phyloP scores from a whole-genome alignment of 345 rosid species.

The Lepidium sativum region DNA sequence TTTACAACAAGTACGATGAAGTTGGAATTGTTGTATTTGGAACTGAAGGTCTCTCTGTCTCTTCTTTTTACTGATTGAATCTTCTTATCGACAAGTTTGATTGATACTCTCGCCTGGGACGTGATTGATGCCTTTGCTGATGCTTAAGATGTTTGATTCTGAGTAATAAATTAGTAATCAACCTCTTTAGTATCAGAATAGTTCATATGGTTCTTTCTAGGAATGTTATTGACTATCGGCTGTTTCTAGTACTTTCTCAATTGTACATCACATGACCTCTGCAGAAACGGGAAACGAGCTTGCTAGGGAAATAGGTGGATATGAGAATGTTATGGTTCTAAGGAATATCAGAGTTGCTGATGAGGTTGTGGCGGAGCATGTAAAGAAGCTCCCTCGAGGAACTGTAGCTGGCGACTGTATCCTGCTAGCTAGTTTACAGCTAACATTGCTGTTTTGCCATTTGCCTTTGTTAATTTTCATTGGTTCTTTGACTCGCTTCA shows the following conservation, averaged over 20 bases:
- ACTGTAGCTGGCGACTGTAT: slow-evolving; percentile 78
- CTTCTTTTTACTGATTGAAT: not conserved
- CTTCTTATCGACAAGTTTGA: not conserved
- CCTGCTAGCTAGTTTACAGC: slow-evolving; percentile 25
- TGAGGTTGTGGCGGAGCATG: slow-evolving; percentile 39
- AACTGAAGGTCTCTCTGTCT: slow-evolving; percentile 50
- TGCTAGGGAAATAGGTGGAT: slow-evolving; percentile 75
- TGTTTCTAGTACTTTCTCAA: not conserved
- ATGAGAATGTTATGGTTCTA: slow-evolving; percentile 54
- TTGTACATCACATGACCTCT: slow-evolving; percentile 9
- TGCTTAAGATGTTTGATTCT: not conserved
- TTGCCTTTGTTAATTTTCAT: not conserved
- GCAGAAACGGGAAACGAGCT: slow-evolving; percentile 74
- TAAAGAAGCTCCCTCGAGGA: slow-evolving; percentile 67
- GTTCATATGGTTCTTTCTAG: not conserved
- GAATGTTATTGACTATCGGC: not conserved
- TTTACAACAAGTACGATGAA: slow-evolving; percentile 67
- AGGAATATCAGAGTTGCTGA: slow-evolving; percentile 61
- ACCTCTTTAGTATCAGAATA: not conserved
- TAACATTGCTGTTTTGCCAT: not conserved
- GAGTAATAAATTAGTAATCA: not conserved
- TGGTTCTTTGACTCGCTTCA: slow-evolving; percentile 48
- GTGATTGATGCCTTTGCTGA: not conserved
- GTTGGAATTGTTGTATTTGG: slow-evolving; percentile 79
- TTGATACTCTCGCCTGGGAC: not conserved